phyloP scores from a whole-genome alignment of 768 basidiomycete genomes.

The Mycena haematopus region DNA sequence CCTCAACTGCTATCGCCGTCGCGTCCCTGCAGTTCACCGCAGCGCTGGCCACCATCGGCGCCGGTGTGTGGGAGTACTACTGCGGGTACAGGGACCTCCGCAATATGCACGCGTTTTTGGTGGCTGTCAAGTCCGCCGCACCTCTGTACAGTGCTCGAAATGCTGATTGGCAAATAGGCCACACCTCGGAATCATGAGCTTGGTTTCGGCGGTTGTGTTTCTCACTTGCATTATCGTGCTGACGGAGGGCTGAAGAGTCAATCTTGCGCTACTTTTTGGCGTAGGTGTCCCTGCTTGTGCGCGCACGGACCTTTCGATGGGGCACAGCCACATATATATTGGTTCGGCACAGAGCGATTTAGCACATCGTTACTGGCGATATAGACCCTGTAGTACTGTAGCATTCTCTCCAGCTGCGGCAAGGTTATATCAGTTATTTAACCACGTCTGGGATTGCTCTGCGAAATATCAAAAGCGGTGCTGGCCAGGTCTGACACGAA shows the following conservation, averaged over 20 bases:
- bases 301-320: neutral
- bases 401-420: too few relatives aligned
- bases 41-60: slow-evolving; percentile 58
- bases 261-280: too few relatives aligned
- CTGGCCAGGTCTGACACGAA: slow-evolving; percentile 13
- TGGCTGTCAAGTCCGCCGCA: slow-evolving; percentile 56
- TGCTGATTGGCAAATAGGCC: slow-evolving; percentile 41
- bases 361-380: too few relatives aligned
- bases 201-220: slow-evolving; percentile 55
- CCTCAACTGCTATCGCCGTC: slow-evolving; percentile 48
- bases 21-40: slow-evolving; percentile 60
- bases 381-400: too few relatives aligned
- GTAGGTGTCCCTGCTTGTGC: neutral
- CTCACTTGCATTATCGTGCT: slow-evolving; percentile 59
- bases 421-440: neutral
- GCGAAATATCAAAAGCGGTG: slow-evolving; percentile 21
- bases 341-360: too few relatives aligned
- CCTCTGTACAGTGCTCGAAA: neutral
- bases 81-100: slow-evolving; percentile 62
- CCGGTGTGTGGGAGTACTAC: slow-evolving; percentile 73
- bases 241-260: slow-evolving; percentile 35
- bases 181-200: slow-evolving; percentile 58
- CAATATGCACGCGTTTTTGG: slow-evolving; percentile 64
- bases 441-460: too few relatives aligned
- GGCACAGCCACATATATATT: too few relatives aligned